Base-by-base conservation (phyloP, 371 early-diverging fungal genomes). In the Apophysomyces elegans region DNA sequence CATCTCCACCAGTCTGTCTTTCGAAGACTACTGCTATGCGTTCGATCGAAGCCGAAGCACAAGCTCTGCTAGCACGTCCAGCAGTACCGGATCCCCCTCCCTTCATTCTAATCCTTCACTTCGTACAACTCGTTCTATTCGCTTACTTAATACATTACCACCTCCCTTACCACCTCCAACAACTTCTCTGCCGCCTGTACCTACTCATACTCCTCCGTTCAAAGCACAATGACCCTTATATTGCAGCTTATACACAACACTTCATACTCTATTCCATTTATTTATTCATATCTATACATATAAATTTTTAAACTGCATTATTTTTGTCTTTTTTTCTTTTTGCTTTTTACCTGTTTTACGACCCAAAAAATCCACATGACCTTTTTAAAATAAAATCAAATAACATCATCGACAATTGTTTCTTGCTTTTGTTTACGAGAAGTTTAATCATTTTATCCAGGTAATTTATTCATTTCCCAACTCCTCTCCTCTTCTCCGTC, bases 141-240 rank as follows among this genome's bases (percentile, higher is more conserved):
- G 54, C 21, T 50, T 62, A 47, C 62, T 46, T 5, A 46, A 41
- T 36, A 5, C 21, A 7, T 36, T 62, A 46, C 62, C 62, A 4
- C 62, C 62, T 12, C 35, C 62, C 13, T 35, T 62, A 32, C 62
- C 62, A 7, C 62, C 62, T 35, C 62, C 62, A 2, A 62, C 62
- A 5, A 13, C 47, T 12, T 18, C 62, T 35, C 32, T 62, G 13
- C 62, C 62, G 8, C 62, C 62, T 26, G 8, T 32, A 47, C 62
- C 62, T 36, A 47, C 46, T 2, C 16, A 50, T 21, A 21, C 21
- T 18, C 21, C 16, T 21, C 54, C 54, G 32, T 50, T 50, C 21
- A n/a, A 26, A 50, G 21, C 54, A 7, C 16, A 9, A 18, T 50
- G 36, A 61, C 12, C 16, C 18, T 21, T 56, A 18, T 16, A 6